Base-by-base conservation (phyloP, 2,329 filamentous ascomycete genomes). In the Cordyceps cicadae region DNA sequence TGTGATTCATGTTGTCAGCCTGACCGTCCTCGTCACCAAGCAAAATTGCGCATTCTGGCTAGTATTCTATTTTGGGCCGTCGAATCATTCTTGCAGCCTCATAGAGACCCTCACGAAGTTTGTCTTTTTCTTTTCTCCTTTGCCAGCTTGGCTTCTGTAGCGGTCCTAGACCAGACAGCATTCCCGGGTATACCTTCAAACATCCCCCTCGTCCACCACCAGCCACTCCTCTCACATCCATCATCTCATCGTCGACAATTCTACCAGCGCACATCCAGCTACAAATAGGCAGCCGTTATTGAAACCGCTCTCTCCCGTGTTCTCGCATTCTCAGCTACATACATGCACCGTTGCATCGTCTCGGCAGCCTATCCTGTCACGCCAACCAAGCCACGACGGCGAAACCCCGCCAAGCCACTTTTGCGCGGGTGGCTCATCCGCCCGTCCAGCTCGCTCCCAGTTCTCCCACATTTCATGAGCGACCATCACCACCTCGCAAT, bases 351-450 rank as follows among this genome's bases (percentile, higher is more conserved):
- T 53, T 26, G 51, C 21, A 34, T 29, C 19, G 37, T 43, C 37
- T 41, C n/a, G 39, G 39, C 39, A 15, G 15, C 14, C 21, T 9
- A n/a, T n/a, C n/a, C n/a, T n/a, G 12, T 14, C 19, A 41, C 51
- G 21, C 37, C 52, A 21, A 54, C 52, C 52, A 21, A 21, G 41
- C 52, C 48, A 46, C 46, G 41, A 50, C 55, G 46, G 46, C 32
- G 46, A 58, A 58, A 51, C 55, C 55, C 55, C 55, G 55, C 55
- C 55, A 58, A 58, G 46, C 19, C 55, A 51, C 32, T 48, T 19
- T n/a, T n/a, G 29, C 29, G 37, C 12, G 29, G 17, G 29, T 37
- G 34, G 39, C 39, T n/a, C 54, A 49, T 39, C 43, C 49, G 17
- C 34, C 34, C 29, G 29, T 29, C 19, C 24, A 54, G 14, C 34